Base-by-base conservation (phyloP, 1,284 basidiomycete genomes). In the Rhodotorula sp. region DNA sequence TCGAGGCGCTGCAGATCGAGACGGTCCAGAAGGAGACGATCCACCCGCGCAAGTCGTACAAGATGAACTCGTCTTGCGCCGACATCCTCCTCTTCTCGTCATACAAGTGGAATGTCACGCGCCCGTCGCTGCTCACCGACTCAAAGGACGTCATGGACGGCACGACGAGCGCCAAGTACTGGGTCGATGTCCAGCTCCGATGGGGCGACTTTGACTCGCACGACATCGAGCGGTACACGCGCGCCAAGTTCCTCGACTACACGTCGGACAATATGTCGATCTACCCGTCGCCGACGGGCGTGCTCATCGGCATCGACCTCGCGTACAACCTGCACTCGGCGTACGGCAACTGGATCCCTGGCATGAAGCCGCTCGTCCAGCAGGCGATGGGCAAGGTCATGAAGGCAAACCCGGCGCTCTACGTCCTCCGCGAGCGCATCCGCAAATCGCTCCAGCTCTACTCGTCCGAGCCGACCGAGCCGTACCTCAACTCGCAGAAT, bases 201-300 rank as follows among this genome's bases (percentile, higher is more conserved):
- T 99, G 96, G 95, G 95, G 96, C 78, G 96, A 99, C 82, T 99
- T 98, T 78, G 96, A 99, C 81, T 94, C 92, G 29, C 96, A 99
- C 82, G 94, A 97, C 80, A 94, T 96, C 70, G 94, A 97, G 71
- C 89, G 94, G 49, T 98, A 98, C 82, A 94, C 93, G 32, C 91
- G 94, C 75, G 93, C 95, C 72, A 98, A 98, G 83, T 99, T 97
- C 87, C 84, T 98, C 83, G 93, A 94, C 81, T 95, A 94, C 78
- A 91, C 90, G 59, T 80, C 78, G 62, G 80, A 82, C 77, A 75
- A 74, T 62, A 77, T 77, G 76, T 72, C 66, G 59, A 75, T 75
- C 64, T 75, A 75, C 70, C 74, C 74, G 39, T 75, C 76, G 60
- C 73, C 74, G 54, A 99, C 95, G 49, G 96, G 96, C 84, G 89